These are phyloP conservation scores for Rhizoctonia solani DNA, from an alignment of 1,284 basidiomycete genomes.

Conservation along the genomic window DNA sequence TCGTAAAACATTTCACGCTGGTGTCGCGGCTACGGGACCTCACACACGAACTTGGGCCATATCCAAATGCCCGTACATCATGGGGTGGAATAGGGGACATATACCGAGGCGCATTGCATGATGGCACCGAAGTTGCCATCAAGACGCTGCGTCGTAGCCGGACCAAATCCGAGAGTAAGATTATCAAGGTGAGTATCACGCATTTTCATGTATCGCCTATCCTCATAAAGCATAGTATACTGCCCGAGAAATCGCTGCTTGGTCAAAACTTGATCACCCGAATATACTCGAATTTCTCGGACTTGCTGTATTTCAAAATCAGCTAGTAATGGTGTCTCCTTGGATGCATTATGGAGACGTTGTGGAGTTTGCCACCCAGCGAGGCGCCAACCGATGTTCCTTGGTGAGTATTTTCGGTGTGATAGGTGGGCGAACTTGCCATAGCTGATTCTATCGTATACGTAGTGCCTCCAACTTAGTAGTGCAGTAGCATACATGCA, in stretches of 20 bases:
- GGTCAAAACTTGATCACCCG: slow-evolving; percentile 6
- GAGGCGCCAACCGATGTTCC: background rate
- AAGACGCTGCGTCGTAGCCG: background rate
- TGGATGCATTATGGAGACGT: slow-evolving; percentile 5
- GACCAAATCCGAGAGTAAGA: background rate
- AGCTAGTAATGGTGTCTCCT: background rate
- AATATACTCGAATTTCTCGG: slow-evolving; percentile 7
- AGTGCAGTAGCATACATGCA: slow-evolving; percentile 11
- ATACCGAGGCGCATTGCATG: background rate
- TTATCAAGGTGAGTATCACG: background rate
- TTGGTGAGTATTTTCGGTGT: background rate
- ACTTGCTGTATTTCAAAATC: background rate
- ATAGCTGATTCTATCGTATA: background rate
- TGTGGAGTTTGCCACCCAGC: background rate
- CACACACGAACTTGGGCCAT: background rate
- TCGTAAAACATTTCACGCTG: slow-evolving; percentile 3
- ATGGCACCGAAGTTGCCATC: background rate
- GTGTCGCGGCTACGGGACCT: background rate
- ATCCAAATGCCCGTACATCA: background rate
- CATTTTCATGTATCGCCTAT: background rate
- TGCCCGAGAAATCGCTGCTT: background rate
- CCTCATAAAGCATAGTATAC: background rate
- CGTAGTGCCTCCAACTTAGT: background rate
- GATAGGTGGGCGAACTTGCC: background rate
- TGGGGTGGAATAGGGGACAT: background rate